A percentile compares a stretch with the other conserved stretches of the same genome.
These are phyloP conservation scores for Cyberlindnera amylophila DNA, from an alignment of 805 yeast genomes.

Conservation along the genomic window DNA sequence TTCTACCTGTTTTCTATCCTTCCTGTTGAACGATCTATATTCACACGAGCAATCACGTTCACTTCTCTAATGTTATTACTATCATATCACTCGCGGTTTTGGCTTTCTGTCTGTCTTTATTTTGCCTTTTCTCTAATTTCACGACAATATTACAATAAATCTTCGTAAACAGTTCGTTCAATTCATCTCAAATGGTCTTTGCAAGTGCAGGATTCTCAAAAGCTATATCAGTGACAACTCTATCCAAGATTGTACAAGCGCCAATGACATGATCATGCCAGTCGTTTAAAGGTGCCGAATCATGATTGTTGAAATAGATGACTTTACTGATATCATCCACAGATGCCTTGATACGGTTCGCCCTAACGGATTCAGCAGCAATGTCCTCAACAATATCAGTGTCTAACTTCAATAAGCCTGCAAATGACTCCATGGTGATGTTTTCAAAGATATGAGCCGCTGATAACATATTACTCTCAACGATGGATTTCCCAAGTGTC, in stretches of 20 bases:
- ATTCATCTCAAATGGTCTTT: background rate
- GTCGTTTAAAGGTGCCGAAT: slow-evolving; percentile 6
- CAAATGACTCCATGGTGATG: slow-evolving; percentile 14
- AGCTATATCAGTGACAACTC: slow-evolving; percentile 16
- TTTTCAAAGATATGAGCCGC: slow-evolving; percentile 16
- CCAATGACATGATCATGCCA: slow-evolving; percentile 26
- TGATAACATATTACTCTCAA: slow-evolving; percentile 21
- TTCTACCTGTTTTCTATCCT: background rate
- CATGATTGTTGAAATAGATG: slow-evolving; percentile 13
- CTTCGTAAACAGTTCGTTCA: background rate
- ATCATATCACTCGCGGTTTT: background rate
- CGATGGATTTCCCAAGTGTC: slow-evolving; percentile 8
- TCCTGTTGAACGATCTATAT: too few relatives aligned
- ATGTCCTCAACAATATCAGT: slow-evolving; percentile 6
- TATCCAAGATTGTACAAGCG: slow-evolving; percentile 20
- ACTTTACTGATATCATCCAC: slow-evolving; percentile 25
- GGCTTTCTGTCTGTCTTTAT: background rate
- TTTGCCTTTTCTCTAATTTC: background rate
- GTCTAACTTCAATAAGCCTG: slow-evolving; percentile 12
- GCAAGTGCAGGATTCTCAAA: slow-evolving; percentile 1
- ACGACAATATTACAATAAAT: background rate
- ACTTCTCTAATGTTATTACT: background rate
- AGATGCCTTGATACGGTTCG: slow-evolving; percentile 16
- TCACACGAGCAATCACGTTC: background rate
- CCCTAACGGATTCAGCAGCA: slow-evolving; percentile 20